Evolutionary conservation across 495 filamentous ascomycete species (phyloP).

Genomic region (Neurospora sp.): DNA sequence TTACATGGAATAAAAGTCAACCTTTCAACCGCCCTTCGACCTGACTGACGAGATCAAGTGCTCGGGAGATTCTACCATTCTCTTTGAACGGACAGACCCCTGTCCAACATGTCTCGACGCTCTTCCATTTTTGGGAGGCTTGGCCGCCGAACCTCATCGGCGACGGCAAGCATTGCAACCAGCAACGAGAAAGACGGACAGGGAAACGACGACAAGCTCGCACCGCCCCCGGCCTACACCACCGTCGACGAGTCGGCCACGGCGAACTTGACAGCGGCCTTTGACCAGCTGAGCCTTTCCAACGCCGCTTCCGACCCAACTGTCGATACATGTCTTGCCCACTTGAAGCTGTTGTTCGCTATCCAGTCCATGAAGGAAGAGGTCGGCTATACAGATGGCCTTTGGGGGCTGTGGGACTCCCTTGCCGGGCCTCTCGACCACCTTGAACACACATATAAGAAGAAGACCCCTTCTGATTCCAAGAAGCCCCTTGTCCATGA

Average conservation of each 20-base stretch:
- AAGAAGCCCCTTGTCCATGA: neutral
- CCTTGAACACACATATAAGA: constrained; percentile 10
- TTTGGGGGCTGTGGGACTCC: constrained; percentile 54
- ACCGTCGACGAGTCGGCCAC: neutral
- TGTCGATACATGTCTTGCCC: constrained; percentile 50
- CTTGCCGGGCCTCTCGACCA: constrained; percentile 23
- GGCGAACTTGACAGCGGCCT: constrained; percentile 30
- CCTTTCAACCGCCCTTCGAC: neutral
- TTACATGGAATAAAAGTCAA: neutral
- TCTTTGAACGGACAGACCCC: neutral
- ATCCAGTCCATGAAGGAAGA: constrained; percentile 59
- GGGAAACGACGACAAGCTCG: neutral
- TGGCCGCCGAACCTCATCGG: neutral
- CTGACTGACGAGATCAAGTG: neutral
- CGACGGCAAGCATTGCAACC: neutral
- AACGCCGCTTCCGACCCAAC: constrained; percentile 17
- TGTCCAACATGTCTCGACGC: constrained; percentile 1
- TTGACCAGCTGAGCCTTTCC: constrained; percentile 28
- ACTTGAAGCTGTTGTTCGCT: constrained; percentile 66
- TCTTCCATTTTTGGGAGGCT: neutral
- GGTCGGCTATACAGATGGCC: constrained; percentile 50
- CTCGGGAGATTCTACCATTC: neutral
- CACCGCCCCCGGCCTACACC: constrained; percentile 2
- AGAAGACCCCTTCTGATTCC: constrained; percentile 3
- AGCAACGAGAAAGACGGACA: neutral